Evolutionary conservation across 768 basidiomycete species (phyloP).

Genomic region (Suillus discolor): DNA sequence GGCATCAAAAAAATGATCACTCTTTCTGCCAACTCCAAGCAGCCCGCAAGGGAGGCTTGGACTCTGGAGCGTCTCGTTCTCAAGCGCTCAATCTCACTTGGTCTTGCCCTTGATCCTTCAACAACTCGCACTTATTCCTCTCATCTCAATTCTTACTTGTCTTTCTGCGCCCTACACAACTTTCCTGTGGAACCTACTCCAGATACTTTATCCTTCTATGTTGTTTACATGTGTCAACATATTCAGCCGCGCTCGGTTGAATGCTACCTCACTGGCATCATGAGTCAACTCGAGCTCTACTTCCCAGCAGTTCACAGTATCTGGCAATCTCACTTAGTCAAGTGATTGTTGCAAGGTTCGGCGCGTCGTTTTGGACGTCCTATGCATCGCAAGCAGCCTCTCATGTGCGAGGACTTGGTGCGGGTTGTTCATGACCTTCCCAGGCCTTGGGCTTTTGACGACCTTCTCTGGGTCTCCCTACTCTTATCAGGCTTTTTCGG

Average conservation of each 20-base stretch:
- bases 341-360: slow-evolving; percentile 15
- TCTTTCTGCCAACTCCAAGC: too few relatives aligned
- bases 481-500: slow-evolving; percentile 20
- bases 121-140: slow-evolving; percentile 32
- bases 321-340: slow-evolving; percentile 11
- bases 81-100: too few relatives aligned
- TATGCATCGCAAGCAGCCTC: slow-evolving; percentile 8
- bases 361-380: slow-evolving; percentile 1
- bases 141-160: slow-evolving; percentile 39
- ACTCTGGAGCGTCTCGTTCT: too few relatives aligned
- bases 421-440: not conserved
- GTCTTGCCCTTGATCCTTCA: slow-evolving; percentile 23
- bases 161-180: slow-evolving; percentile 33
- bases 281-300: slow-evolving; percentile 20
- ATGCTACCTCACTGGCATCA: slow-evolving; percentile 27
- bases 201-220: slow-evolving; percentile 17
- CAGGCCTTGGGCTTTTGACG: slow-evolving; percentile 17
- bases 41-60: too few relatives aligned
- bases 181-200: slow-evolving; percentile 38
- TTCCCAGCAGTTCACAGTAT: slow-evolving; percentile 13
- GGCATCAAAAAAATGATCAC: slow-evolving; percentile 16
- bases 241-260: slow-evolving; percentile 24
- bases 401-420: slow-evolving; percentile 18
- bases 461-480: slow-evolving; percentile 22
- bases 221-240: slow-evolving; percentile 16